Evolutionary conservation across 371 early-diverging fungal genomes (phyloP).

Genomic region (Syncephalis fuscata): DNA sequence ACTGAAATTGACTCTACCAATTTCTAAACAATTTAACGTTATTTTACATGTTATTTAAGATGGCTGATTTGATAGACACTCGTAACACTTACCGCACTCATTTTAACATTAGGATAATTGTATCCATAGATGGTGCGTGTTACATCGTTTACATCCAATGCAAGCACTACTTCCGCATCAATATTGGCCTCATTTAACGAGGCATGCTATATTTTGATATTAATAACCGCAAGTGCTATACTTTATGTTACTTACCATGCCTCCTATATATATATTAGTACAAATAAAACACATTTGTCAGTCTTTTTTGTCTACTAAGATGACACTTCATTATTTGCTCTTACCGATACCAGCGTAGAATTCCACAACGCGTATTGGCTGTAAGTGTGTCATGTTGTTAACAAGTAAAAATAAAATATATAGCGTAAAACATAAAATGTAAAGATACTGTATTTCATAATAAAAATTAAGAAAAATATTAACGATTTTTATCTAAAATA

Average conservation of each 20-base stretch:
- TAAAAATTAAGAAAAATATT: too few relatives aligned
- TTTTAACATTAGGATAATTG: conserved; percentile 45
- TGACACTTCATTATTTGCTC: conserved; percentile 1
- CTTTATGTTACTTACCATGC: background rate
- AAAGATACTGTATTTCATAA: too few relatives aligned
- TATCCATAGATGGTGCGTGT: conserved; percentile 64
- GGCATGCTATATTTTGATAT: conserved; percentile 31
- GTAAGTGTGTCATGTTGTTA: too few relatives aligned
- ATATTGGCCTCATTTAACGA: conserved; percentile 39
- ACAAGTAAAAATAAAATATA: too few relatives aligned
- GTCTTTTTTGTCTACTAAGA: background rate
- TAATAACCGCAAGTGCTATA: background rate
- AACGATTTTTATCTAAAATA: too few relatives aligned
- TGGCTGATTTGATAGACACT: background rate
- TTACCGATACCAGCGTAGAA: conserved; percentile 59
- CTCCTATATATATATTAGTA: background rate
- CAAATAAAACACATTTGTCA: background rate
- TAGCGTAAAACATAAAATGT: too few relatives aligned
- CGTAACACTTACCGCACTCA: conserved; percentile 7
- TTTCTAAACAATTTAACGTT: background rate
- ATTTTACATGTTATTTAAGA: background rate
- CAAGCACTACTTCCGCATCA: conserved; percentile 37
- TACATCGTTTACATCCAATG: conserved; percentile 65
- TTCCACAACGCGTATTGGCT: conserved; percentile 22
- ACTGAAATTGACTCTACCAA: conserved; percentile 32